Conservation (phyloP, 305 asterid genomes). For the Solanum chacoense region DNA sequence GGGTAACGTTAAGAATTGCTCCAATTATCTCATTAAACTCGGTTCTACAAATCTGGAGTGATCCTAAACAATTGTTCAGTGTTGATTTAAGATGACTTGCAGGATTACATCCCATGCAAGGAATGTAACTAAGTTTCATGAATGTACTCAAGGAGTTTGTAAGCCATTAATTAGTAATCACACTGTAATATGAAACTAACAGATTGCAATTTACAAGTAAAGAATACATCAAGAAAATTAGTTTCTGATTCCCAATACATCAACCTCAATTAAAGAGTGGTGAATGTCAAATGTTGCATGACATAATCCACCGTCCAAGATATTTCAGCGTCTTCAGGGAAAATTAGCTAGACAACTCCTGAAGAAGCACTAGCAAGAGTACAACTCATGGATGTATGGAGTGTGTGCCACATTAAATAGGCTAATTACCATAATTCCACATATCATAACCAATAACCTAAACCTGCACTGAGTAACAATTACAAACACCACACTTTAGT, state of each 20-base stretch:
- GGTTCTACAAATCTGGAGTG: not conserved
- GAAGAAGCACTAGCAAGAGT: not conserved
- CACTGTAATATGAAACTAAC: not conserved
- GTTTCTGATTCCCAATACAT: not conserved
- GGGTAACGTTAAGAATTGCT: not conserved
- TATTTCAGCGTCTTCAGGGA: not conserved
- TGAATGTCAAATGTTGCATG: not conserved
- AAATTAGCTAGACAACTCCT: not conserved
- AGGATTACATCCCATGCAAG: not conserved
- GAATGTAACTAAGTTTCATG: not conserved
- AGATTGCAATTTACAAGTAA: not conserved
- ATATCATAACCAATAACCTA: not conserved
- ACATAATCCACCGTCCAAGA: not conserved
- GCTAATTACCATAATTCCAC: not conserved
- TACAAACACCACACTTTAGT: not conserved
- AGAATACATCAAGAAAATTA: not conserved
- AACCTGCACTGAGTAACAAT: not conserved
- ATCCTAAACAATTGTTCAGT: not conserved
- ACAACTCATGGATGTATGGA: not conserved
- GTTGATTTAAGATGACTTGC: not conserved
- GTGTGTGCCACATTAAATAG: not conserved
- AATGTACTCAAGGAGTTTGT: not conserved
- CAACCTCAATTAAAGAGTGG: not conserved
- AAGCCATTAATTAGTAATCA: not conserved
- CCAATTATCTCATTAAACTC: not conserved